Conservation (phyloP, 306 rosid genomes). For the Boehmeria nivea region DNA sequence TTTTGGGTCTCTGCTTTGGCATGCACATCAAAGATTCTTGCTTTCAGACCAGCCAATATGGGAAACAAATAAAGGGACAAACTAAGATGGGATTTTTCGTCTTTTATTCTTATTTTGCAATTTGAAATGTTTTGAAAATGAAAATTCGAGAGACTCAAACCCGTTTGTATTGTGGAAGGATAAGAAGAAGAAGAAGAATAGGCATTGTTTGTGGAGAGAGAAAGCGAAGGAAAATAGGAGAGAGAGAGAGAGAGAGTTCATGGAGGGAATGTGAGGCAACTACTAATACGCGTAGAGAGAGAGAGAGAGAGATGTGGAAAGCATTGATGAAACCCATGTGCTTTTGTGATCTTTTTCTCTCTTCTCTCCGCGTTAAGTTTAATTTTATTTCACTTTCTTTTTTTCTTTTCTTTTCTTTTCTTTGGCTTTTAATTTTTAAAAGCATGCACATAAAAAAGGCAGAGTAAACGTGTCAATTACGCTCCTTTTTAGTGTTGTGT, state of each 20-base stretch:
- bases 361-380: slow-evolving; percentile 29
- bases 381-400: neutral
- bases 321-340: slow-evolving; percentile 60
- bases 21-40: slow-evolving; percentile 10
- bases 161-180: too few relatives aligned
- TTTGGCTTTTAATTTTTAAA: slow-evolving; percentile 7
- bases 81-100: neutral
- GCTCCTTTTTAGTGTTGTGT: neutral
- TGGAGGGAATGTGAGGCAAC: slow-evolving; percentile 35
- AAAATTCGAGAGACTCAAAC: too few relatives aligned
- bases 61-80: neutral
- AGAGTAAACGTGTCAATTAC: slow-evolving; percentile 32
- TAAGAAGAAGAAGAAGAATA: too few relatives aligned
- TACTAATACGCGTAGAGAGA: slow-evolving; percentile 26
- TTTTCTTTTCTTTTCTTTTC: neutral
- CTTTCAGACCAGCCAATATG: slow-evolving; percentile 2
- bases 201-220: neutral
- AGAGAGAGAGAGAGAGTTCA: slow-evolving; percentile 16
- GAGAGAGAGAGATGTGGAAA: slow-evolving; percentile 16
- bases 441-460: neutral
- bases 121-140: too few relatives aligned
- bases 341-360: slow-evolving; percentile 26
- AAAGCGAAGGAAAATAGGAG: slow-evolving; percentile 6
- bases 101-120: too few relatives aligned
- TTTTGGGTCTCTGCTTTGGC: neutral